A percentile compares a stretch with the other conserved stretches of the same genome.
Evolutionary conservation across 306 rosid species (phyloP).

Genomic region (Acacia confusa): DNA sequence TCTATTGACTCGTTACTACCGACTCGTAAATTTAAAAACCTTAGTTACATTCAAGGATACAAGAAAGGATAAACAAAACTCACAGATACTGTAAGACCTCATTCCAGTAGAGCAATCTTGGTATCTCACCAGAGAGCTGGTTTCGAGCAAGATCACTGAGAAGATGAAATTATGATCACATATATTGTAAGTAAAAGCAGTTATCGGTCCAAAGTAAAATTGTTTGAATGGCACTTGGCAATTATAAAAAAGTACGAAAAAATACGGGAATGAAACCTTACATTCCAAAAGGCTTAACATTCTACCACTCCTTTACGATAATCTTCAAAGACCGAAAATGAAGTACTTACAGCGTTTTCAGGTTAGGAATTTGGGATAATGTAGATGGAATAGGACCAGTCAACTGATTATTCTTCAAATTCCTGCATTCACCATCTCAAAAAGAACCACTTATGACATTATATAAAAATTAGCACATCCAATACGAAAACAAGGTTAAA

Average conservation of each 20-base stretch:
- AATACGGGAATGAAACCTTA: too few relatives aligned
- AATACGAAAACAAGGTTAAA: not conserved
- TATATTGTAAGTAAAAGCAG: not conserved
- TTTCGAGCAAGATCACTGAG: slow-evolving; percentile 84
- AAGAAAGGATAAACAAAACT: not conserved
- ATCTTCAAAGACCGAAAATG: not conserved
- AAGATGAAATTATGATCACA: not conserved
- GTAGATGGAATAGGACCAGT: slow-evolving; percentile 88
- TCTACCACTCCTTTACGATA: not conserved
- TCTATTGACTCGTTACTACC: too few relatives aligned
- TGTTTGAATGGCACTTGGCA: not conserved
- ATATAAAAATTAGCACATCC: not conserved
- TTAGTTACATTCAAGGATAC: not conserved
- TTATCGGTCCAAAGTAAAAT: not conserved
- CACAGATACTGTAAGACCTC: slow-evolving; percentile 93
- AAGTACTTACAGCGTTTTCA: slow-evolving; percentile 68
- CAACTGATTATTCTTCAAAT: slow-evolving; percentile 74
- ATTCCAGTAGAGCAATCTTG: slow-evolving; percentile 87
- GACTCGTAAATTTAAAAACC: too few relatives aligned
- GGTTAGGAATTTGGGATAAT: slow-evolving; percentile 80
- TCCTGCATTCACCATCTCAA: slow-evolving; percentile 42
- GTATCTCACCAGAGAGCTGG: slow-evolving; percentile 79
- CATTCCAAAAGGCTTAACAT: not conserved
- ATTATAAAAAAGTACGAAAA: not conserved
- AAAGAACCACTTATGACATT: not conserved